Evolutionary conservation across 192 early-diverging fungal species (phyloP).

Genomic region (Coemansia sp.): DNA sequence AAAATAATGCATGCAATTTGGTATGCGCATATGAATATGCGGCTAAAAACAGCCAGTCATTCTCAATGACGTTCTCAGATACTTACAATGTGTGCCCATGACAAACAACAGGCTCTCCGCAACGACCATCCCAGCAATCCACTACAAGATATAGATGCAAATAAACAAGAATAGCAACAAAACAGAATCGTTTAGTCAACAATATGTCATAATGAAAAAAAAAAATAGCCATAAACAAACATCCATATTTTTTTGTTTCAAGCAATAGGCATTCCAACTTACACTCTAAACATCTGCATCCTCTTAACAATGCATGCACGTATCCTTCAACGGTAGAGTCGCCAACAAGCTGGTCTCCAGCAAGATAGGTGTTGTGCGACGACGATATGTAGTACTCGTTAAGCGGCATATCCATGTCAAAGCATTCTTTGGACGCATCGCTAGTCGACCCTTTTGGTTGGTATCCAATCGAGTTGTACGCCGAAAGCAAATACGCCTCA

Average conservation of each 20-base stretch:
- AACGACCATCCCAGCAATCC: constrained; percentile 87
- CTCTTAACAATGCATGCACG: constrained; percentile 78
- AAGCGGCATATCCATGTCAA: constrained; percentile 60
- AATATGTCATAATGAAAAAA: background rate
- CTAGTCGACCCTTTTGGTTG: background rate
- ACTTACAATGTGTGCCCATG: constrained; percentile 79
- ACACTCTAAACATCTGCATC: constrained; percentile 86
- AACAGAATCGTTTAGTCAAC: constrained; percentile 1
- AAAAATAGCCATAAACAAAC: background rate
- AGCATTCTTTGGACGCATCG: background rate
- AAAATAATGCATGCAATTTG: background rate
- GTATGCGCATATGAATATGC: background rate
- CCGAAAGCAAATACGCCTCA: constrained; percentile 45
- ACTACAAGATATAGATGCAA: constrained; percentile 54
- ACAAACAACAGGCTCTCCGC: constrained; percentile 74
- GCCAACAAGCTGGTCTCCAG: constrained; percentile 79
- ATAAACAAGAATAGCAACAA: constrained; percentile 9
- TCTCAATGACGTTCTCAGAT: constrained; percentile 13
- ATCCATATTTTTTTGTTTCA: background rate
- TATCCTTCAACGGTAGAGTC: constrained; percentile 83
- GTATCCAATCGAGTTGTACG: constrained; percentile 31
- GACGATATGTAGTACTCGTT: constrained; percentile 82
- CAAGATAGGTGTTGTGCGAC: constrained; percentile 90
- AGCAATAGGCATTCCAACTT: constrained; percentile 12
- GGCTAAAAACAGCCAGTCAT: background rate